phyloP scores from a whole-genome alignment of 352 stramenopile genomes.

The Pythium scleroteichum region DNA sequence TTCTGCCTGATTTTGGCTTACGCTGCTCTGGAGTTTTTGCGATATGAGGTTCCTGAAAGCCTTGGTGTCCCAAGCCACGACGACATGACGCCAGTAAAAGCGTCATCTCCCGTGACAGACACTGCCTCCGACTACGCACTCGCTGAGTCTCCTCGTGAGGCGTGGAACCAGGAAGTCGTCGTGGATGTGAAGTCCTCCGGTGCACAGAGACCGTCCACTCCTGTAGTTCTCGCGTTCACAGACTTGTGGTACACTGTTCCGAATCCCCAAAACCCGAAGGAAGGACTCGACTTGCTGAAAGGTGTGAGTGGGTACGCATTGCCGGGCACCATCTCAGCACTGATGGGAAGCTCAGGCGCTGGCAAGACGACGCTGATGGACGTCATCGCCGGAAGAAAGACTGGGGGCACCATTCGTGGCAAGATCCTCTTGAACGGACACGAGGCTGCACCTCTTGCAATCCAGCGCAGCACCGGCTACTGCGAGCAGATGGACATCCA shows the following conservation, averaged over 20 bases:
- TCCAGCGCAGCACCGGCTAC: slow-evolving; percentile 31
- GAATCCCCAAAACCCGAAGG: slow-evolving; percentile 22
- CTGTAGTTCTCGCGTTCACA: slow-evolving; percentile 42
- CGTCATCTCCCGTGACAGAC: no score
- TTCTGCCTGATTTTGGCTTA: slow-evolving; percentile 22
- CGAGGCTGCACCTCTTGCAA: no score
- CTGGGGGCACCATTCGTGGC: slow-evolving; percentile 79
- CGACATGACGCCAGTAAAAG: no score
- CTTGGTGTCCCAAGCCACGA: no score
- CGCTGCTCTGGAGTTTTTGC: slow-evolving; percentile 29
- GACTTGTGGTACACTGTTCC: slow-evolving; percentile 45
- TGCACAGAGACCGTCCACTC: background rate
- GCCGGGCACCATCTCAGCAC: slow-evolving; percentile 52
- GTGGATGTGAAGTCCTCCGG: background rate
- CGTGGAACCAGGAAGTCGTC: no score
- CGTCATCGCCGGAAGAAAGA: slow-evolving; percentile 93
- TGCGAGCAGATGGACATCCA: slow-evolving; percentile 87
- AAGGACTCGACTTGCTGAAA: slow-evolving; percentile 49
- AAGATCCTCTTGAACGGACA: slow-evolving; percentile 20
- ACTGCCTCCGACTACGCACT: slow-evolving; percentile 1
- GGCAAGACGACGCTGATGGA: slow-evolving; percentile 96
- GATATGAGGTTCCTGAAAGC: slow-evolving; percentile 15
- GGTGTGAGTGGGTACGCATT: slow-evolving; percentile 50
- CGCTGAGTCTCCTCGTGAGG: background rate
- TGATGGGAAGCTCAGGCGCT: slow-evolving; percentile 72